Percentiles rank a stretch among this genome's conserved stretches.
Conservation (phyloP, 2,329 filamentous ascomycete species). For the Epichloe gansuensis region DNA sequence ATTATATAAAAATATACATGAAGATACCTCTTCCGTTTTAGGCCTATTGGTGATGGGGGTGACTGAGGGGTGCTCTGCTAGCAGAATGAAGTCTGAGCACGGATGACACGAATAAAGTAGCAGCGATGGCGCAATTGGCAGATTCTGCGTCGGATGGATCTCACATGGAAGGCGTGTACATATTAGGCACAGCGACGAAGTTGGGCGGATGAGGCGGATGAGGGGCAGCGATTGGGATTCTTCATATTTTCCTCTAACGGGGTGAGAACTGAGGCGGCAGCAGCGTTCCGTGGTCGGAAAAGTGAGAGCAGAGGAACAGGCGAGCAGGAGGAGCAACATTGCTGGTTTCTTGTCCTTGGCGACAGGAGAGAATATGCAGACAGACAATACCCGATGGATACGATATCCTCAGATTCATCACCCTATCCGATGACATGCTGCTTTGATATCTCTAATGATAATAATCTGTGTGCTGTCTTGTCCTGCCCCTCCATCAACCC, state of each 20-base stretch:
- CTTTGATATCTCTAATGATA: no score
- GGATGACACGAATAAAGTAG: background rate
- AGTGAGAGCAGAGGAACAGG: no score
- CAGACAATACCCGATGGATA: no score
- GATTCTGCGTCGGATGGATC: slow-evolving; percentile 2
- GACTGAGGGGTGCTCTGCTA: background rate
- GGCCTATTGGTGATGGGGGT: no score
- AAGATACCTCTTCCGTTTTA: no score
- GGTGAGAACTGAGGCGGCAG: background rate
- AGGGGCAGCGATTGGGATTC: background rate
- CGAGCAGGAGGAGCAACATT: no score
- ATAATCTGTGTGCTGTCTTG: background rate
- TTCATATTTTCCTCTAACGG: no score
- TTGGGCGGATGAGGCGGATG: background rate
- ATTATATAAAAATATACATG: no score
- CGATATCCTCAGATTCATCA: no score
- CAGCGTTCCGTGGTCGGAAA: background rate
- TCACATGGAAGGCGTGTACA: background rate
- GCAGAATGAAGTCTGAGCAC: background rate
- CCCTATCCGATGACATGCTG: no score
- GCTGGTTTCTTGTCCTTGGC: no score
- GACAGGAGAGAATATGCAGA: no score
- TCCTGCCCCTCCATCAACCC: background rate
- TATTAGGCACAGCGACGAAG: background rate
- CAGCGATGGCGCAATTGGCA: slow-evolving; percentile 9